A percentile compares a stretch with the other conserved stretches of the same genome.
phyloP scores from a whole-genome alignment of 2,329 filamentous ascomycete genomes.

The Chaetomium globosum region DNA sequence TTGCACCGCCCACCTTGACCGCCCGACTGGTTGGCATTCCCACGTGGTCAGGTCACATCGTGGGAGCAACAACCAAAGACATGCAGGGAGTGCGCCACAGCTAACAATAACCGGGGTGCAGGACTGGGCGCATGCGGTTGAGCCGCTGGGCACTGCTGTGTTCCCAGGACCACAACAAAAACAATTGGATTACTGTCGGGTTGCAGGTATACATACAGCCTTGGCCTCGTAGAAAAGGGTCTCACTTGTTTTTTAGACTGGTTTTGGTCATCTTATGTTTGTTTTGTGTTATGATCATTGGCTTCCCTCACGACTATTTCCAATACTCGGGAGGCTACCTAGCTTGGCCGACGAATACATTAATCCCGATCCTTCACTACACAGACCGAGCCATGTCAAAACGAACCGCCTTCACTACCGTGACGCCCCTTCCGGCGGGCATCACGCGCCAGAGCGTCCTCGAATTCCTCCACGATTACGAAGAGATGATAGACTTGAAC shows the following conservation, averaged over 20 bases:
- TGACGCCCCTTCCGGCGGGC: conserved; percentile 72
- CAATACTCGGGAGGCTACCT: background rate
- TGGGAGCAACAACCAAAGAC: background rate
- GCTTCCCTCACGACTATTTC: background rate
- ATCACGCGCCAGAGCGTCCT: conserved; percentile 72
- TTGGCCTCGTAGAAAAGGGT: background rate
- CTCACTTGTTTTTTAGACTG: background rate
- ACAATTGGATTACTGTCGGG: conserved; percentile 3
- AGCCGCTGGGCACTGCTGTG: conserved; percentile 18
- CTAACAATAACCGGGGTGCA: conserved; percentile 13
- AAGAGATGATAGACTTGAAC: conserved; percentile 85
- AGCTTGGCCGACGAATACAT: background rate
- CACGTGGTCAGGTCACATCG: conserved; percentile 24
- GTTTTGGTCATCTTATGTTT: background rate
- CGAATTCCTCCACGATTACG: conserved; percentile 74
- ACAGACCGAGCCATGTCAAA: conserved; percentile 60
- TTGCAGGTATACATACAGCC: conserved; percentile 9
- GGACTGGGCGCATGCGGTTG: conserved; percentile 11
- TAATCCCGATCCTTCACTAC: conserved; percentile 12
- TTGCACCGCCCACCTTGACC: conserved; percentile 18
- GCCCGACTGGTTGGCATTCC: background rate
- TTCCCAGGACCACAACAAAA: background rate
- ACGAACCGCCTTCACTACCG: conserved; percentile 71
- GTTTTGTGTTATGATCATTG: background rate
- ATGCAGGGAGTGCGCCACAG: conserved; percentile 18